phyloP scores from a whole-genome alignment of 1,139 yeast genomes.

The Nematodospora anomalae region DNA sequence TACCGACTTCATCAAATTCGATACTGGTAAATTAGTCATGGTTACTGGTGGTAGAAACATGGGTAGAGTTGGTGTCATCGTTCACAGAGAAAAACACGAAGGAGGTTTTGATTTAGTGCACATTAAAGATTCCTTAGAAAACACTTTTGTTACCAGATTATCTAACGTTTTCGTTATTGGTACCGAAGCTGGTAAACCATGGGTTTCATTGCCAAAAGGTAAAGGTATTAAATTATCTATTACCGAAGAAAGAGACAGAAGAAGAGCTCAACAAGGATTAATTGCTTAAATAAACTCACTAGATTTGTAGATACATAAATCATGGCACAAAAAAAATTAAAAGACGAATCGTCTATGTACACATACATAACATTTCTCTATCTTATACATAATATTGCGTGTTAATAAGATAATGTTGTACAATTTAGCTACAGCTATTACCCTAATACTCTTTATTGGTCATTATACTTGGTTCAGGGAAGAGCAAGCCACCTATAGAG shows the following conservation, averaged over 20 bases:
- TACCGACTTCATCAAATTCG: conserved; percentile 88
- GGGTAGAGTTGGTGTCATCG: conserved; percentile 99
- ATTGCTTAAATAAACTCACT: conserved; percentile 20
- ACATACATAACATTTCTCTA: no score
- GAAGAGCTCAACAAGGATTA: conserved; percentile 72
- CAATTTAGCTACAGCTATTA: neutral
- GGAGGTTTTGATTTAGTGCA: conserved; percentile 99
- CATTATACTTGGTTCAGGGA: neutral
- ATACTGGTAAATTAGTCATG: conserved; percentile 94
- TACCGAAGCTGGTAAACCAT: conserved; percentile 91
- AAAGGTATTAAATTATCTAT: conserved; percentile 98
- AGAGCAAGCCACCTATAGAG: conserved; percentile 24
- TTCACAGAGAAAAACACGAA: conserved; percentile 98
- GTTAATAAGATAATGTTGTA: neutral
- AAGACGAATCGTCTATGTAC: no score
- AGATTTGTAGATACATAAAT: conserved; percentile 5
- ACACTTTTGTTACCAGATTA: conserved; percentile 98
- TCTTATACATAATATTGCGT: no score
- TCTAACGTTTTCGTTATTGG: conserved; percentile 96
- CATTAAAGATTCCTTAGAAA: conserved; percentile 95
- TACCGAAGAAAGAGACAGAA: conserved; percentile 99
- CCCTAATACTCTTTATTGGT: neutral
- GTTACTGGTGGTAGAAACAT: conserved; percentile 99
- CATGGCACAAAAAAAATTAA: neutral
- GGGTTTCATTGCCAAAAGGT: conserved; percentile 98